Percentiles rank a stretch among this genome's conserved stretches.
Conservation (phyloP, 2,329 filamentous ascomycete species). For the Pestalotiopsis sp. region DNA sequence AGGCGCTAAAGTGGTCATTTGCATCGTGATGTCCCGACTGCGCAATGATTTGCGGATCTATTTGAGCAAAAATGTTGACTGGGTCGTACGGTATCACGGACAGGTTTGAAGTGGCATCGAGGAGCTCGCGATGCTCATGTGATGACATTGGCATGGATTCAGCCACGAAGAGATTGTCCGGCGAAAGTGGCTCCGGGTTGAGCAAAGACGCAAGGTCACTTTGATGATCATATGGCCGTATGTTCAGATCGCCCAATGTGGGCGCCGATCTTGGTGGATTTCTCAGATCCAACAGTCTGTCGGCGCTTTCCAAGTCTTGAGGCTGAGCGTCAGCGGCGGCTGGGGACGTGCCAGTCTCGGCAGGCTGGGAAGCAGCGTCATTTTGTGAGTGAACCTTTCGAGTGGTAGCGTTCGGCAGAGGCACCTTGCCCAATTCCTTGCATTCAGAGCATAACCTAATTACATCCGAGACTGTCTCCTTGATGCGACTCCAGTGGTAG, state of each 20-base stretch:
- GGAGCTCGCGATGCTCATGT: constrained; percentile 22
- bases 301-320: constrained; percentile 8
- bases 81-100: constrained; percentile 16
- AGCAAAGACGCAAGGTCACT: constrained; percentile 51
- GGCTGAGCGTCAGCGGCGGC: background rate
- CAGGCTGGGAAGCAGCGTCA: background rate
- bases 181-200: constrained; percentile 28
- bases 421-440: constrained; percentile 73
- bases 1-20: constrained; percentile 33
- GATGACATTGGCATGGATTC: constrained; percentile 23
- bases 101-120: constrained; percentile 29
- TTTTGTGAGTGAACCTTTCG: constrained; percentile 18
- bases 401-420: constrained; percentile 22
- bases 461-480: constrained; percentile 93
- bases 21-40: constrained; percentile 36
- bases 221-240: constrained; percentile 49
- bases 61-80: constrained; percentile 52
- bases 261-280: constrained; percentile 23
- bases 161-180: background rate
- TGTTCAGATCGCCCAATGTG: constrained; percentile 29
- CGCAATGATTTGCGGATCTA: constrained; percentile 63
- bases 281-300: constrained; percentile 21
- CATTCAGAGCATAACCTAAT: constrained; percentile 91
- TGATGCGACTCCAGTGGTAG: constrained; percentile 98
- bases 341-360: background rate